A percentile compares a stretch with the other conserved stretches of the same genome.
Conservation (phyloP, 257 asterid species). For the Lantana camara region DNA sequence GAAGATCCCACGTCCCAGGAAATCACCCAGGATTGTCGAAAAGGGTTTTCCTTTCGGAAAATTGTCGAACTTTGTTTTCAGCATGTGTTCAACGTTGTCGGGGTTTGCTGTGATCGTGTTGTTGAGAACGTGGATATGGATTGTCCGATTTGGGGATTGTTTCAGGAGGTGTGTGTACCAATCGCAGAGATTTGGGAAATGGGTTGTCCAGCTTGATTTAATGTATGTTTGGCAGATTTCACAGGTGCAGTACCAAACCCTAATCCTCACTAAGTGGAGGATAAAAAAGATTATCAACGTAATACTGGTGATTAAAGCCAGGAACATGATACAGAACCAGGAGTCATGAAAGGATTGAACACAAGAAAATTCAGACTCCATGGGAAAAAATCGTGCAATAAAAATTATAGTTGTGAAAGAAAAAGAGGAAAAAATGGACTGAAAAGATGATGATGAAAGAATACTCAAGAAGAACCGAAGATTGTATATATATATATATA, state of each 20-base stretch:
- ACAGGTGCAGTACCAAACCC: slow-evolving; percentile 52
- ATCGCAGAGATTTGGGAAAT: slow-evolving; percentile 55
- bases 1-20: slow-evolving; percentile 59
- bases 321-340: slow-evolving; percentile 7
- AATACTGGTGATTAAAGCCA: slow-evolving; percentile 3
- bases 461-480: too few species aligned
- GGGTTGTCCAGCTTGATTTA: slow-evolving; percentile 43
- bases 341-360: slow-evolving; percentile 17
- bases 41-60: slow-evolving; percentile 59
- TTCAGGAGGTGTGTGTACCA: slow-evolving; percentile 60
- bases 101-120: slow-evolving; percentile 43
- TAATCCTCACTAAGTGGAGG: slow-evolving; percentile 24
- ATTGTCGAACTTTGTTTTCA: slow-evolving; percentile 49
- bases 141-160: slow-evolving; percentile 44
- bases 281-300: slow-evolving; percentile 19
- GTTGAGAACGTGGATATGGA: slow-evolving; percentile 38
- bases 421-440: too few species aligned
- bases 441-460: too few species aligned
- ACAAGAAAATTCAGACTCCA: slow-evolving; percentile 32
- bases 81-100: slow-evolving; percentile 53
- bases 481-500: too few species aligned
- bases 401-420: too few species aligned
- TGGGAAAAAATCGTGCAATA: too few species aligned
- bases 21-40: slow-evolving; percentile 53
- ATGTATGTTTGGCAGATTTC: slow-evolving; percentile 54